Conservation (phyloP, 768 basidiomycete species). For the Crepidotus variabilis region DNA sequence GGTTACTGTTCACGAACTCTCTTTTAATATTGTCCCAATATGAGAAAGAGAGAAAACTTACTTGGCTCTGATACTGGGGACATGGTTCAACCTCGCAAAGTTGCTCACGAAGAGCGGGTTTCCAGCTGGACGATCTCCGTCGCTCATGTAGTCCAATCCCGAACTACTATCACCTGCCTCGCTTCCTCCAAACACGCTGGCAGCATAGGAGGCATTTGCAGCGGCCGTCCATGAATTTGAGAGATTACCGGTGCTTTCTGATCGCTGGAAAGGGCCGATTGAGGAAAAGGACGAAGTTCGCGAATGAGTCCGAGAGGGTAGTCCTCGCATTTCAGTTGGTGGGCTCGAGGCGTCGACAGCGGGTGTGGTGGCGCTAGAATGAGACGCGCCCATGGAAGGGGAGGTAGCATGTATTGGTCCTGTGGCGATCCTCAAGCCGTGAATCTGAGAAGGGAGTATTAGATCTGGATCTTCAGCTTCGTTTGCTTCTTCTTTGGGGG, state of each 20-base stretch:
- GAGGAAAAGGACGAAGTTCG: slow-evolving; percentile 21
- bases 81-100: slow-evolving; percentile 64
- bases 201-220: slow-evolving; percentile 15
- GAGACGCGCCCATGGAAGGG: slow-evolving; percentile 5
- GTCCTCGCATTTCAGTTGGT: slow-evolving; percentile 6
- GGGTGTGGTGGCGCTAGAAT: not conserved
- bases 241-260: slow-evolving; percentile 25
- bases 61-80: slow-evolving; percentile 61
- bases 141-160: slow-evolving; percentile 20
- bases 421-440: slow-evolving; percentile 56
- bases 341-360: slow-evolving; percentile 2
- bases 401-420: slow-evolving; percentile 27
- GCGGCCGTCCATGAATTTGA: slow-evolving; percentile 18
- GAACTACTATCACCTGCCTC: slow-evolving; percentile 23
- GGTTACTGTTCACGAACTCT: slow-evolving; percentile 1
- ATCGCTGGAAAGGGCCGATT: slow-evolving; percentile 31
- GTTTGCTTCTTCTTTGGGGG: slow-evolving; percentile 8
- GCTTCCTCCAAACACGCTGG: slow-evolving; percentile 17
- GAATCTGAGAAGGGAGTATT: slow-evolving; percentile 40
- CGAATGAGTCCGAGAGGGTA: slow-evolving; percentile 15
- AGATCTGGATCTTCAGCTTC: slow-evolving; percentile 19
- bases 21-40: not conserved
- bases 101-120: slow-evolving; percentile 80
- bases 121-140: slow-evolving; percentile 63
- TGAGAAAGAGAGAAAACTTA: slow-evolving; percentile 14